Base-by-base conservation (phyloP, 352 stramenopile genomes). In the Ochromonadaceae sp. region DNA sequence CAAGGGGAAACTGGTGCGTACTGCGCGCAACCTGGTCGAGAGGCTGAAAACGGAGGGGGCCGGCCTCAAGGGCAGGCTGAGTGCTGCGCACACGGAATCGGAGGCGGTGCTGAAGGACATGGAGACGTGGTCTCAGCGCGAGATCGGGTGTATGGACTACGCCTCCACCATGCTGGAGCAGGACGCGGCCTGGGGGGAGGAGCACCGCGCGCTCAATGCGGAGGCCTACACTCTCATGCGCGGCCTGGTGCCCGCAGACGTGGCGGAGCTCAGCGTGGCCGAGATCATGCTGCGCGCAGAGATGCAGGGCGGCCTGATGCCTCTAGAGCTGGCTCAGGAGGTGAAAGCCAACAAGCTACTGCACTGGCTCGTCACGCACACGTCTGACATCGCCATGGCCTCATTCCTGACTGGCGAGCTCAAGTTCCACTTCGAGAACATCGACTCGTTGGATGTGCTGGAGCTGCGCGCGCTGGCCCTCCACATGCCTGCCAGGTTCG, bases 281-380 rank as follows among this genome's bases (percentile, higher is more conserved):
- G 12, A n/a, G 14, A 65, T 49, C 5, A 10, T 43, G 5, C 14
- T 41, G 20, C 14, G 25, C 20, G 55, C 25, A 7, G 5, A 60
- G 12, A 10, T 49, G 47, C 4, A 63, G 25, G 5, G 35, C 30
- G 59, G 52, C 40, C 30, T 66, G 32, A 43, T 44, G 9, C 22
- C 20, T 17, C 30, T 30, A 10, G 59, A 66, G 30, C 22, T 63
- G 30, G 59, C 52, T 28, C 36, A 9, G 28, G 46, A 66, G 38
- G 20, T 63, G 20, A 66, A 63, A 35, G 7, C 7, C 17, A 66
- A 63, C 41, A 66, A 66, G 41, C 52, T 66, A 38, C 31, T 66
- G 30, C 46, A 66, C 14, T 66, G 59, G 59, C 22, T 66, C 25
- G 22, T 62, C 4, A 66, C 59, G 20, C 59, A 66, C 41, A 22